Evolutionary conservation across 495 filamentous ascomycete species (phyloP), one percentile per base, ranked within the genome.

Genomic region (Chaetomium fimeti): DNA sequence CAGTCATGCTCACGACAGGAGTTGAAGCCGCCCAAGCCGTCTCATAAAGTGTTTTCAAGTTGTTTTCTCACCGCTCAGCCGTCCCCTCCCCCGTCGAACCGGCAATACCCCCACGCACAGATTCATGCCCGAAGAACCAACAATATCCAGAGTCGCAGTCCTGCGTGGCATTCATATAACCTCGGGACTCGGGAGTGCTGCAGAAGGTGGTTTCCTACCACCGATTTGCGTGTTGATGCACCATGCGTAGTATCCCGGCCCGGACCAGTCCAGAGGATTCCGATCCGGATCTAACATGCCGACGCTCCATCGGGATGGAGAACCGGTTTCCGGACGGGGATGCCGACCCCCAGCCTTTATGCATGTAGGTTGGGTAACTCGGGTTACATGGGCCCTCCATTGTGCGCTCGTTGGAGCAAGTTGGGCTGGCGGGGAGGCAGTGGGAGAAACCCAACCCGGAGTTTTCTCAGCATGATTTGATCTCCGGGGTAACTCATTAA

Each of bases 1-100:
- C 24, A 1, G 22, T 24, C 48, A 3, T 51, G 13, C 48, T 51
- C 40, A 43, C 5, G 1, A 27, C 4, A 27, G 22, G 22, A 51
- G 22, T 51, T 27, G 48, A 51, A 47, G 43, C 43, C 43, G 43
- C 18, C 43, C 48, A 51, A 47, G 43, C 43, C 43, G n/a, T 47
- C n/a, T 47, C 16, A n/a, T n/a, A 36, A 22, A 47, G 43, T 47
- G 43, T 47, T 47, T n/a, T 22, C 32, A 36, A 36, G 6, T 36
- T 36, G 32, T 36, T 5, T 9, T 36, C 32, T 36, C 32, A 36
- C 32, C 32, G 32, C 32, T 36, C 32, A 11, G 32, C 3, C 32
- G 12, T 36, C 32, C 32, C 7, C 15, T 47, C 16, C 43, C 43
- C 43, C 4, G 43, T 47, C 7, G 15, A 22, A 20, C 16, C 43